Evolutionary conservation across 176 grass and related monocot genomes (phyloP).

Genomic region (Aegilops tauschii): DNA sequence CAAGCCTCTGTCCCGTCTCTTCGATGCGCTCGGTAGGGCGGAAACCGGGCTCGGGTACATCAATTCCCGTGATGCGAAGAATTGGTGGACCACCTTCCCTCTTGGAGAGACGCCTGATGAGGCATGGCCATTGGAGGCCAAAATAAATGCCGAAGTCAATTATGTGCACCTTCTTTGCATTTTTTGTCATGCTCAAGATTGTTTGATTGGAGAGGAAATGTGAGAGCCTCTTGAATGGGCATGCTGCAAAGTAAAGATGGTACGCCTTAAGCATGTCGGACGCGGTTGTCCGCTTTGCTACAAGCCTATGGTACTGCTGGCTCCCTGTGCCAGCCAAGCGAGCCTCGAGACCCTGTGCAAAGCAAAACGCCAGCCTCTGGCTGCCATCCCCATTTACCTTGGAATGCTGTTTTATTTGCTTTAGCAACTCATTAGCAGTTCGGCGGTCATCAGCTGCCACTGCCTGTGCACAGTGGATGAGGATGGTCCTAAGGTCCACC

Average conservation of each 20-base stretch:
- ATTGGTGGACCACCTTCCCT: slow-evolving; percentile 71
- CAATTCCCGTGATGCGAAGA: slow-evolving; percentile 87
- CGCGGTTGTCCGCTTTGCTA: slow-evolving; percentile 82
- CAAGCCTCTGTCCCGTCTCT: slow-evolving; percentile 85
- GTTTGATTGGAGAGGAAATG: slow-evolving; percentile 97
- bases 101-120: slow-evolving; percentile 78
- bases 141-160: slow-evolving; percentile 97
- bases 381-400: slow-evolving; percentile 65
- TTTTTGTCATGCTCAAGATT: slow-evolving; percentile 75
- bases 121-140: slow-evolving; percentile 92
- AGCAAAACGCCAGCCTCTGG: slow-evolving; percentile 85
- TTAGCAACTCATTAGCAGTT: slow-evolving; percentile 76
- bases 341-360: slow-evolving; percentile 92
- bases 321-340: slow-evolving; percentile 93
- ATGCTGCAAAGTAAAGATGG: slow-evolving; percentile 91
- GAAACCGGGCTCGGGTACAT: slow-evolving; percentile 92
- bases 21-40: slow-evolving; percentile 84
- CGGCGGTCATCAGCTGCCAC: slow-evolving; percentile 86
- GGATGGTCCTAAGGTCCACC: slow-evolving; percentile 85
- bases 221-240: slow-evolving; percentile 91
- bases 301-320: slow-evolving; percentile 74
- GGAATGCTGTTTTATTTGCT: slow-evolving; percentile 91
- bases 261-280: slow-evolving; percentile 95
- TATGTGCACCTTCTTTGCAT: slow-evolving; percentile 83
- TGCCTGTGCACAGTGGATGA: slow-evolving; percentile 93